Base-by-base conservation (phyloP, 2,329 filamentous ascomycete species). In the Pseudomassariella vexata region DNA sequence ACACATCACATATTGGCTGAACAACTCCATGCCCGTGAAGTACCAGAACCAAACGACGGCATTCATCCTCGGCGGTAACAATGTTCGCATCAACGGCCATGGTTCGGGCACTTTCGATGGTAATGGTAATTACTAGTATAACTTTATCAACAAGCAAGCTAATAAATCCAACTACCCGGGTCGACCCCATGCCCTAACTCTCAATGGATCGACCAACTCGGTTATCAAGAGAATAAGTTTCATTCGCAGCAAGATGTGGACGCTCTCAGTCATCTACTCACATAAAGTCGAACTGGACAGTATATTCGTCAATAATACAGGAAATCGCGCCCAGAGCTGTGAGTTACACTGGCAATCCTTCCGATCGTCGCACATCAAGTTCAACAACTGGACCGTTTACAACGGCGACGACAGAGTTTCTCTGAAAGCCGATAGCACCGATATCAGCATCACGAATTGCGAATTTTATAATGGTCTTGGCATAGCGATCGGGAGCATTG, bases 1-100 rank as follows among this genome's bases (percentile, higher is more conserved):
- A n/a, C n/a, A n/a, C n/a, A n/a, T n/a, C n/a, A n/a, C n/a, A n/a
- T 75, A 74, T 49, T 76, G 70, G 70, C 59, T 70, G 1, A 57
- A 57, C 8, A 56, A 69, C 22, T 70, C 66, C 5, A 58, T 74
- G 38, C 58, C 64, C 0, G 57, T 75, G 6, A 66, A 63, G 5
- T 75, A 70, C 44, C 70, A 76, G 47, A 73, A 76, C 39, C 70
- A 73, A 38, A 67, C 62, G 10, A 68, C 67, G 0, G 70, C 68
- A 1, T 75, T 68, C 66, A 52, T 66, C 32, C 62, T 76, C 39
- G 72, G 73, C 11, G 75, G 75, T 5, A 53, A 67, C 9, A 62
- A 66, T 19, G 55, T 80, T 16, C 48, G 55, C 8, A 62, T 70
- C 38, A 55, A 68, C 20, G 73, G 72, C 8, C 53, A 66, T 41